Evolutionary conservation across 2,329 filamentous ascomycete species (phyloP).

Genomic region (Neurospora sp.): DNA sequence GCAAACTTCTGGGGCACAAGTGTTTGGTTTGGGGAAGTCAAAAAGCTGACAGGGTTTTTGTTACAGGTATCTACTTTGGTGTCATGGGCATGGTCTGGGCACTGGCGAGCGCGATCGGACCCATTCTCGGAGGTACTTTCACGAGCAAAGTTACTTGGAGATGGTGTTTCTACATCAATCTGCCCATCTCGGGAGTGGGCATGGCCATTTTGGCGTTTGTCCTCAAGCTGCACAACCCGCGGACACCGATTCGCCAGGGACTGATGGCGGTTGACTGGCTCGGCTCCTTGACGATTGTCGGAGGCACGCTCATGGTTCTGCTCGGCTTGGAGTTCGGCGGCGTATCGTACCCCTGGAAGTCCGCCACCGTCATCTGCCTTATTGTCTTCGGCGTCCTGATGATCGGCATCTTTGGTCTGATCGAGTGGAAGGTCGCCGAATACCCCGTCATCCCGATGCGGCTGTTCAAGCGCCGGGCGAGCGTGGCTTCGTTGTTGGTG

Average conservation of each 20-base stretch:
- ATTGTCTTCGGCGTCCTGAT: slow-evolving; percentile 47
- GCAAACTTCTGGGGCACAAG: neutral
- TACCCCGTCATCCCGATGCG: slow-evolving; percentile 60
- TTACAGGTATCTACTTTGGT: slow-evolving; percentile 43
- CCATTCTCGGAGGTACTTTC: slow-evolving; percentile 50
- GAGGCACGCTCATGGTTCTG: slow-evolving; percentile 57
- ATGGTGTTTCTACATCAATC: slow-evolving; percentile 41
- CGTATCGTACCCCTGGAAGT: slow-evolving; percentile 49
- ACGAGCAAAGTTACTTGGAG: slow-evolving; percentile 51
- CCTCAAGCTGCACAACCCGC: slow-evolving; percentile 56
- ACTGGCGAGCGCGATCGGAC: slow-evolving; percentile 54
- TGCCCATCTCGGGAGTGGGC: slow-evolving; percentile 42
- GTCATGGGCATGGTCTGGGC: slow-evolving; percentile 59
- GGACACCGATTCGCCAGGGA: slow-evolving; percentile 50
- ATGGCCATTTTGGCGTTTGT: slow-evolving; percentile 51
- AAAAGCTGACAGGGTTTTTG: neutral
- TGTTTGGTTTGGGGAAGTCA: neutral
- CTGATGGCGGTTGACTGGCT: slow-evolving; percentile 51
- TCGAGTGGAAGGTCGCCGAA: slow-evolving; percentile 52
- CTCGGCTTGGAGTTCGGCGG: slow-evolving; percentile 63
- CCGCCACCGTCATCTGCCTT: slow-evolving; percentile 50
- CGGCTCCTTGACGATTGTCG: slow-evolving; percentile 53
- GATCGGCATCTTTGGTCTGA: slow-evolving; percentile 42
- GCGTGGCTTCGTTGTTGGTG: slow-evolving; percentile 43
- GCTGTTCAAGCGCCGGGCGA: slow-evolving; percentile 47